Conservation (phyloP, 2,329 filamentous ascomycete species). For the Amauroascus verrucosus region DNA sequence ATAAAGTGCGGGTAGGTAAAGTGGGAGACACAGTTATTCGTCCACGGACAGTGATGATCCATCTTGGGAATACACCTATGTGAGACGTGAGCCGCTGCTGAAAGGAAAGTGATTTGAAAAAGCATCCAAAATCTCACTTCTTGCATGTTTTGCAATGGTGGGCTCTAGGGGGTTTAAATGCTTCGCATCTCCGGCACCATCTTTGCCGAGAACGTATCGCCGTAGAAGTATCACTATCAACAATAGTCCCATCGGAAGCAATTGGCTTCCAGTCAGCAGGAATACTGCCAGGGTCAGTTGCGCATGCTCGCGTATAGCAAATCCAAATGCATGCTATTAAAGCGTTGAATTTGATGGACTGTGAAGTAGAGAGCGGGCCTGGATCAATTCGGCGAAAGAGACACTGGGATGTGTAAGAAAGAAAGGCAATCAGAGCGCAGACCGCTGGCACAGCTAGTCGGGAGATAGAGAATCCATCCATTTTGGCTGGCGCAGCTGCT, state of each 20-base stretch:
- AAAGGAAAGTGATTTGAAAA: not conserved
- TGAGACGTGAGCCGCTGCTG: not conserved
- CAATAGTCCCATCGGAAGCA: conserved; percentile 12
- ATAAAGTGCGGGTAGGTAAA: conserved; percentile 56
- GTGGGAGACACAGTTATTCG: conserved; percentile 55
- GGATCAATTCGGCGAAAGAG: conserved; percentile 48
- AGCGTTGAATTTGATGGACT: conserved; percentile 47
- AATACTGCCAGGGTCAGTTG: conserved; percentile 48
- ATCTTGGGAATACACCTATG: conserved; percentile 52
- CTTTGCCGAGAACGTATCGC: conserved; percentile 26
- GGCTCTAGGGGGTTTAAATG: conserved; percentile 51
- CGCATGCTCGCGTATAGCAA: conserved; percentile 50
- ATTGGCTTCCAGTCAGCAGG: conserved; percentile 34
- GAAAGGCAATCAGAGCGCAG: conserved; percentile 46
- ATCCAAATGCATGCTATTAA: conserved; percentile 47
- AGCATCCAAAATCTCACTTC: conserved; percentile 34
- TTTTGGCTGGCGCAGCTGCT: conserved; percentile 8
- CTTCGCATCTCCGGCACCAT: conserved; percentile 55
- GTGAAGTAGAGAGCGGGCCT: conserved; percentile 39
- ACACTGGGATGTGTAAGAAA: conserved; percentile 51
- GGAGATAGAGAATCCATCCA: conserved; percentile 26
- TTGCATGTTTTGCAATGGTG: conserved; percentile 57
- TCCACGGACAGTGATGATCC: conserved; percentile 61
- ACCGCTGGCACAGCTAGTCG: conserved; percentile 46
- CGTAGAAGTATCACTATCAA: not conserved